Evolutionary conservation across 768 basidiomycete species (phyloP).

Genomic region (Melanogaster broomeanus): DNA sequence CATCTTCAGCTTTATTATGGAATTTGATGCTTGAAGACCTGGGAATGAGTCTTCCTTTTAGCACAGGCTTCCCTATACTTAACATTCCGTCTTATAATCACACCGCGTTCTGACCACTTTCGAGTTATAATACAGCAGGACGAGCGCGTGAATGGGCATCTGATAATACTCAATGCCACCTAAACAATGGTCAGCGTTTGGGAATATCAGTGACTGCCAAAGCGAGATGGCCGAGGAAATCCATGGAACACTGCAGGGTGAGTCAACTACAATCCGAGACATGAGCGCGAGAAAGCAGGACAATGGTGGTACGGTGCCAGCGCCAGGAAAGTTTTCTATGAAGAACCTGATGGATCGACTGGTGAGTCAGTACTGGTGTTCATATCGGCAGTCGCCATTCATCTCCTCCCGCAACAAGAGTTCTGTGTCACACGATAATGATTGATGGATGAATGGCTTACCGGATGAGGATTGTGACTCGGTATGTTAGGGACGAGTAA

Average conservation of each 20-base stretch:
- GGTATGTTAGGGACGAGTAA: constrained; percentile 16
- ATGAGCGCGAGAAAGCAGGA: not conserved
- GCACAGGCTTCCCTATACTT: constrained; percentile 4
- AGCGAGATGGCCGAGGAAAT: not conserved
- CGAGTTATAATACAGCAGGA: not conserved
- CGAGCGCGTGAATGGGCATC: constrained; percentile 4
- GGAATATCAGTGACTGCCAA: not conserved
- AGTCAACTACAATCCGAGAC: not conserved
- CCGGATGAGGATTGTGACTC: constrained; percentile 17
- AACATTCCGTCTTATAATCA: constrained; percentile 15
- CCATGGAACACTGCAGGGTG: not conserved
- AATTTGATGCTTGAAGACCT: not conserved
- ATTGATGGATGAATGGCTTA: constrained; percentile 12
- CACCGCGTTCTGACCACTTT: not conserved
- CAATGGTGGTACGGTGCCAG: too few species aligned
- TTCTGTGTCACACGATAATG: constrained; percentile 6
- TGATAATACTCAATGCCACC: constrained; percentile 18
- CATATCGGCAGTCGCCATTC: constrained; percentile 8
- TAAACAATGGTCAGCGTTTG: constrained; percentile 17
- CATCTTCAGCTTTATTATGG: not conserved
- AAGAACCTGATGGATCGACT: not conserved
- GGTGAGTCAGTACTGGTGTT: constrained; percentile 3
- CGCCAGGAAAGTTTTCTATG: not conserved
- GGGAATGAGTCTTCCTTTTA: not conserved
- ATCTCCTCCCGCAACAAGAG: constrained; percentile 7